Base-by-base conservation (phyloP, 108 stramenopile genomes). In the Mayamaea pseudoterrestris region DNA sequence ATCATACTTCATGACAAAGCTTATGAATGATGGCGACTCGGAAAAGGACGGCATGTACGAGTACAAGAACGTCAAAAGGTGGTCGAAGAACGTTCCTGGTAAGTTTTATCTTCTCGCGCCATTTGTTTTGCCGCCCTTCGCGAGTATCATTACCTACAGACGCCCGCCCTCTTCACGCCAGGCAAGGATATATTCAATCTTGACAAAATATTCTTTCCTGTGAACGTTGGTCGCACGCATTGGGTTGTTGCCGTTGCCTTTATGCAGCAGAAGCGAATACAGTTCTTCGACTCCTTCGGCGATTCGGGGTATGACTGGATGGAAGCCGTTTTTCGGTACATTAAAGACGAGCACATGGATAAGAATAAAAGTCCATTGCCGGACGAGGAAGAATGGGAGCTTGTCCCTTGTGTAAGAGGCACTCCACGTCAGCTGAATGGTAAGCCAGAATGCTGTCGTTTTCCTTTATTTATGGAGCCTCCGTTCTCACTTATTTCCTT, bases 1-100 rank as follows among this genome's bases (percentile, higher is more conserved):
- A 42, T 89, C 86, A 6, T 98, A 92, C 71, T 96, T 98, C 67
- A 72, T 98, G 13, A 82, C 93, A 25, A 94, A 89, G 51, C 61
- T 98, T 14, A 67, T 85, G 35, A 81, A 87, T 22, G 84, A 90
- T 28, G 80, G 76, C 35, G 48, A 71, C 32, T 22, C 43, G 16
- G 65, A 79, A 32, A 47, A 55, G 14, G 50, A 73, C 23, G 90
- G 91, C 11, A 53, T 49, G 50, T 96, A 94, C 67, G 80, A 88
- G 41, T 96, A 96, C 53, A 60, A 63, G 12, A 88, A 90, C 57
- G 95, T 96, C 17, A 87, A 78, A 46, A 53, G 93, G 16, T 96
- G 95, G 95, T 73, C 79, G 22, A 85, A 83, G 51, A 85, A 93
- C 59, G 91, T 86, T 0, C 83, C 83, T 5, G 47, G 47, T 31